These are phyloP conservation scores for Solanum sparsipilum DNA, from an alignment of 257 asterid genomes.

Conservation along the genomic window DNA sequence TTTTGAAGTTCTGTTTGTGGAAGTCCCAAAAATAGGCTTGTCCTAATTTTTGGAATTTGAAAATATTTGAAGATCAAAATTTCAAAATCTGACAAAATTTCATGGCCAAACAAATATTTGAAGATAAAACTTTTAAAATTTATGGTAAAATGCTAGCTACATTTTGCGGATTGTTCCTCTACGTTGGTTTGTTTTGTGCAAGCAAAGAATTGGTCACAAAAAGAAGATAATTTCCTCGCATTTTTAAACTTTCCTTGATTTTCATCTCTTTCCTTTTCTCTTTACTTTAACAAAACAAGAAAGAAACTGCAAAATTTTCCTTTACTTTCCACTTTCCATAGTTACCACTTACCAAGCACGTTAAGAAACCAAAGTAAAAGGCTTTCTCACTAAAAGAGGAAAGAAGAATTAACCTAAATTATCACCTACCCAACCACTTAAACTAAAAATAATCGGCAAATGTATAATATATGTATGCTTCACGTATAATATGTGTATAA, in stretches of 20 bases:
- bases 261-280: background rate
- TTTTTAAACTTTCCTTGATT: background rate
- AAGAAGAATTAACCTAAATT: background rate
- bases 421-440: background rate
- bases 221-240: background rate
- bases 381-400: background rate
- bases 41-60: background rate
- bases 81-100: background rate
- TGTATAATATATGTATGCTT: background rate
- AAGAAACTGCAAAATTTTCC: background rate
- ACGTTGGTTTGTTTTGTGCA: background rate
- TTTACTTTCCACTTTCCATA: background rate
- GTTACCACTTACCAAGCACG: background rate
- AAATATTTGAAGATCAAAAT: background rate
- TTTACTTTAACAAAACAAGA: background rate
- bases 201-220: background rate
- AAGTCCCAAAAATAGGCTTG: background rate
- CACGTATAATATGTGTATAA: background rate
- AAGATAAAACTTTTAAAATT: background rate
- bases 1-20: rapidly evolving
- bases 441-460: background rate
- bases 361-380: background rate
- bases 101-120: background rate
- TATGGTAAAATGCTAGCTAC: background rate
- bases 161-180: background rate